A percentile compares a stretch with the other conserved stretches of the same genome.
These are phyloP conservation scores for Cyclotella sp. DNA, from an alignment of 108 stramenopile genomes.

Conservation along the genomic window DNA sequence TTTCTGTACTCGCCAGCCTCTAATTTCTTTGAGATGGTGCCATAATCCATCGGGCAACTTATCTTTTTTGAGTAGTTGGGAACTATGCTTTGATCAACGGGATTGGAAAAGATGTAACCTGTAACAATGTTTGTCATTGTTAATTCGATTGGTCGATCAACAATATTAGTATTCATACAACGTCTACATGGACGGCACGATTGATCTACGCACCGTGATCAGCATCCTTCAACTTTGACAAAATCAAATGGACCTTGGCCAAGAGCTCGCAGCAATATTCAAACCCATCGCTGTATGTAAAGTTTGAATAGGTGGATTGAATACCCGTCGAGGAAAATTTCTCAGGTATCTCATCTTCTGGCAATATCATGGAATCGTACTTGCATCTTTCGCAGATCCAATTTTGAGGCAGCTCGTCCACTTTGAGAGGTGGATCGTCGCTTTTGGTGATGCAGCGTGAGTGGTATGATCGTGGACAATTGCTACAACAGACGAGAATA, in stretches of 20 bases:
- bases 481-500: constrained; percentile 37
- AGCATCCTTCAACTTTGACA: constrained; percentile 36
- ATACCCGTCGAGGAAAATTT: constrained; percentile 25
- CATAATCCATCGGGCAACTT: constrained; percentile 47
- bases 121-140: no score
- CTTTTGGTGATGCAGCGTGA: constrained; percentile 27
- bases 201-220: constrained; percentile 27
- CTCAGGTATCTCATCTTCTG: constrained; percentile 37
- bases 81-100: constrained; percentile 19
- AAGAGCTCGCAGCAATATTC: constrained; percentile 32
- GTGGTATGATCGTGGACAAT: constrained; percentile 47
- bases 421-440: background rate
- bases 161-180: no score
- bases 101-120: constrained; percentile 45
- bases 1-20: constrained; percentile 39
- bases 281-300: constrained; percentile 31
- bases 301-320: constrained; percentile 39
- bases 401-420: constrained; percentile 23
- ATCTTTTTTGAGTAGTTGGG: constrained; percentile 31
- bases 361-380: constrained; percentile 12
- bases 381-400: constrained; percentile 49
- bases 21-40: constrained; percentile 37
- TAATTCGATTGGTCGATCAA: background rate
- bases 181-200: background rate
- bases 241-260: constrained; percentile 19